Conservation (phyloP, 2,329 filamentous ascomycete genomes). For the Lanzia echinophila region DNA sequence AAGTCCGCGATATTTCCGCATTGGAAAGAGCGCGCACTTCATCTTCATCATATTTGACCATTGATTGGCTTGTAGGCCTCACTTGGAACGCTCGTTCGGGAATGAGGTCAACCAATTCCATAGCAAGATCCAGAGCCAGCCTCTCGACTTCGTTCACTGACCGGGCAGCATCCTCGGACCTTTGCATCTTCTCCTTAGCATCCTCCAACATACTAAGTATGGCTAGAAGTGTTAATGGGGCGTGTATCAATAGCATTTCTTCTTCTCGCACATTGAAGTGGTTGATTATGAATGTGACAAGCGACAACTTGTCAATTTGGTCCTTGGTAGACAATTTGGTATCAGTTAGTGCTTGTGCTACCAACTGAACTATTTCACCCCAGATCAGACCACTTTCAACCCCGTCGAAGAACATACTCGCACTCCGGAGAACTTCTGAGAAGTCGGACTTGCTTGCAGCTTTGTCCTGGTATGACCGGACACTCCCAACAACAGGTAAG, state of each 20-base stretch:
- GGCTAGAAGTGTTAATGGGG: conserved; percentile 67
- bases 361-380: conserved; percentile 66
- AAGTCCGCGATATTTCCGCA: conserved; percentile 51
- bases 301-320: conserved; percentile 56
- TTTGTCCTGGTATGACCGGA: conserved; percentile 63
- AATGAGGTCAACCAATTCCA: conserved; percentile 54
- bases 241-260: conserved; percentile 85
- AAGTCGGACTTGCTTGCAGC: conserved; percentile 65
- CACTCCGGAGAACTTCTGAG: conserved; percentile 82
- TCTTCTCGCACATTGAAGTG: conserved; percentile 94
- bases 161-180: conserved; percentile 22
- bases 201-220: conserved; percentile 53
- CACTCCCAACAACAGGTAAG: conserved; percentile 73
- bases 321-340: conserved; percentile 35
- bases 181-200: conserved; percentile 34
- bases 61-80: conserved; percentile 23
- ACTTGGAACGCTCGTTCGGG: conserved; percentile 56
- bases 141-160: conserved; percentile 21
- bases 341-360: conserved; percentile 52
- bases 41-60: conserved; percentile 23
- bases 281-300: conserved; percentile 74
- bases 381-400: conserved; percentile 94
- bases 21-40: conserved; percentile 33
- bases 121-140: conserved; percentile 42
- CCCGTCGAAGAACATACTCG: conserved; percentile 93